phyloP scores from a whole-genome alignment of 2,329 filamentous ascomycete species.

The Bisporella sp. region DNA sequence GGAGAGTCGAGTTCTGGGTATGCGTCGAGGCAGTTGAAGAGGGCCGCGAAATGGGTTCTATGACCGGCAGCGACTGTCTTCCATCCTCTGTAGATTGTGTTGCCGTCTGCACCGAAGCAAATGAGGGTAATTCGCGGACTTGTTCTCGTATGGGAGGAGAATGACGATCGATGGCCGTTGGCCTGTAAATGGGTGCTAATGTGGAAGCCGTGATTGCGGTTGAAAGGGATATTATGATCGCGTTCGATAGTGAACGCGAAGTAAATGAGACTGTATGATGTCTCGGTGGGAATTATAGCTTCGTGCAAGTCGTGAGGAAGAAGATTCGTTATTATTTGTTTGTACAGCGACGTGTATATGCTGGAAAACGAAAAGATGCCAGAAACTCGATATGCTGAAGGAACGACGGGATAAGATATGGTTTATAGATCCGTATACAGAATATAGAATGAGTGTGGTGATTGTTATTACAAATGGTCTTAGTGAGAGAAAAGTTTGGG shows the following conservation, averaged over 20 bases:
- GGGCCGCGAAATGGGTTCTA: slow-evolving; percentile 44
- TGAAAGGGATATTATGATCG: slow-evolving; percentile 22
- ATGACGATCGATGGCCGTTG: slow-evolving; percentile 47
- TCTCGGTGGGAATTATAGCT: slow-evolving; percentile 3
- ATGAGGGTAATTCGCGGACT: slow-evolving; percentile 37
- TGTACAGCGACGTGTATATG: no score
- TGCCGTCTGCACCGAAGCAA: slow-evolving; percentile 28
- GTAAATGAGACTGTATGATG: slow-evolving; percentile 8
- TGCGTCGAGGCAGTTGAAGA: slow-evolving; percentile 38
- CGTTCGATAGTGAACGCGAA: slow-evolving; percentile 22
- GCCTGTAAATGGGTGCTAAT: slow-evolving; percentile 48
- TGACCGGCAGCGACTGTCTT: slow-evolving; percentile 38
- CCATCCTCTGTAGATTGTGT: slow-evolving; percentile 37
- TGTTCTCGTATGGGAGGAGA: slow-evolving; percentile 41
- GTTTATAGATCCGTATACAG: no score
- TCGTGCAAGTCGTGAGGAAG: no score
- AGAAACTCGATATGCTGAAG: no score
- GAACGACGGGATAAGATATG: no score
- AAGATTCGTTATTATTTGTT: no score
- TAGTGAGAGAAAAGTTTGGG: no score
- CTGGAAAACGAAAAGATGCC: no score
- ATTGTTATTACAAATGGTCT: no score
- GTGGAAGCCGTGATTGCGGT: slow-evolving; percentile 46
- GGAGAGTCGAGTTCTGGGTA: slow-evolving; percentile 36
- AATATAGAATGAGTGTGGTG: no score